phyloP scores from a whole-genome alignment of 208 protist species.

The Trypanosoma conorhini region DNA sequence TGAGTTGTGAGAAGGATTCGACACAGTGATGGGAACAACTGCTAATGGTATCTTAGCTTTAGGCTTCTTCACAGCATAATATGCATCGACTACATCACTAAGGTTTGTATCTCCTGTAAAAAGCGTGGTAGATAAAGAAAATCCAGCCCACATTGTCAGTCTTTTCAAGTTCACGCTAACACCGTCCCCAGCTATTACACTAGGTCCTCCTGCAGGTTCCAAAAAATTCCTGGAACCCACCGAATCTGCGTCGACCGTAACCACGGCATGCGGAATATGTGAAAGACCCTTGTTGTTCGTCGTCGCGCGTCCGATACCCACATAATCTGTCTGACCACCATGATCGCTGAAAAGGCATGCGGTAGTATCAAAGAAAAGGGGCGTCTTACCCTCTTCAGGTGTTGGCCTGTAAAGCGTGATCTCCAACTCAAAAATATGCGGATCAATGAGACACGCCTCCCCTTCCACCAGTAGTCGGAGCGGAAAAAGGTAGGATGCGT shows the following conservation, averaged over 20 bases:
- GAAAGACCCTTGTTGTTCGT: slow-evolving; percentile 59
- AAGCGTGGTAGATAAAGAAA: slow-evolving; percentile 60
- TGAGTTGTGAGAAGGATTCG: slow-evolving; percentile 36
- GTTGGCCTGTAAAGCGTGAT: slow-evolving; percentile 71
- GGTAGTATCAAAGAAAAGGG: slow-evolving; percentile 75
- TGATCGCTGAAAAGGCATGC: slow-evolving; percentile 71
- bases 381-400: slow-evolving; percentile 33
- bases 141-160: slow-evolving; percentile 45
- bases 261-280: slow-evolving; percentile 58
- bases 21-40: slow-evolving; percentile 52
- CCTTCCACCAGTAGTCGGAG: slow-evolving; percentile 52
- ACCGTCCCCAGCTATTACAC: slow-evolving; percentile 67
- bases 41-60: slow-evolving; percentile 40
- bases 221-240: slow-evolving; percentile 36
- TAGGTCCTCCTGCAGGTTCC: slow-evolving; percentile 33
- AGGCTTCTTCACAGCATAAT: slow-evolving; percentile 61
- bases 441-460: slow-evolving; percentile 59
- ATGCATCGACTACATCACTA: slow-evolving; percentile 40
- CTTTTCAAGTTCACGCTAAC: slow-evolving; percentile 56
- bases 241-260: slow-evolving; percentile 42
- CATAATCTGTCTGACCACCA: slow-evolving; percentile 65
- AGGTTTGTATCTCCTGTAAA: slow-evolving; percentile 46
- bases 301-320: slow-evolving; percentile 55
- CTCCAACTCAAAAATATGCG: slow-evolving; percentile 63
- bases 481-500: neutral